phyloP scores from a whole-genome alignment of 2,329 filamentous ascomycete genomes.

The Aspergillus clavatus region DNA sequence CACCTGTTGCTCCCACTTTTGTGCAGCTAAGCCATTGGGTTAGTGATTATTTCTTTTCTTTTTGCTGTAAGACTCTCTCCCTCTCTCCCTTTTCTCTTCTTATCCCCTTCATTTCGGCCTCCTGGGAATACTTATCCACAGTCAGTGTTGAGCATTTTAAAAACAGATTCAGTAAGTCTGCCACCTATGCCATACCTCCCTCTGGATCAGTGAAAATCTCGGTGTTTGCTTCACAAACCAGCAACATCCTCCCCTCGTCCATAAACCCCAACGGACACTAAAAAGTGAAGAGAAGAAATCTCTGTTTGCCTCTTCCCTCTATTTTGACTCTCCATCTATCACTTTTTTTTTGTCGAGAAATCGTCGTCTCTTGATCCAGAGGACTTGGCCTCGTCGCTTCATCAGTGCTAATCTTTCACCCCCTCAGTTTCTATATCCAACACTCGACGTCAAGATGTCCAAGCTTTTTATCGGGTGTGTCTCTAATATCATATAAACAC shows the following conservation, averaged over 20 bases:
- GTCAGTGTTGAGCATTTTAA: background rate
- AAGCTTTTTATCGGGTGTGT: conserved; percentile 93
- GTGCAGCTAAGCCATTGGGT: background rate
- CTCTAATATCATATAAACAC: conserved; percentile 11
- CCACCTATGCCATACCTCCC: no score
- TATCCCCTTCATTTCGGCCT: background rate
- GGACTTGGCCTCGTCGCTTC: no score
- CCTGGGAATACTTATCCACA: background rate
- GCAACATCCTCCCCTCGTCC: background rate
- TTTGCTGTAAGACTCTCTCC: no score
- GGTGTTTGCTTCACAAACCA: background rate
- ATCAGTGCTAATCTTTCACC: background rate
- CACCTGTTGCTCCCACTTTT: background rate
- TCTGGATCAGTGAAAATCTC: no score
- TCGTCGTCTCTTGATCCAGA: no score
- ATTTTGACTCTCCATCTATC: background rate
- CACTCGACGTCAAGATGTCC: conserved; percentile 58
- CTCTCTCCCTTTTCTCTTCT: background rate
- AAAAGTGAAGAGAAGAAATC: background rate
- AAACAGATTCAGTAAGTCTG: background rate
- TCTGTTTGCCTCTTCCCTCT: background rate
- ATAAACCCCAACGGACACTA: no score
- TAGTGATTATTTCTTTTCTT: no score
- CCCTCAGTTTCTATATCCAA: background rate
- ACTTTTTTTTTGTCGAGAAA: background rate